Base-by-base conservation (phyloP, 2,329 filamentous ascomycete genomes). In the Cordyceps javanica region DNA sequence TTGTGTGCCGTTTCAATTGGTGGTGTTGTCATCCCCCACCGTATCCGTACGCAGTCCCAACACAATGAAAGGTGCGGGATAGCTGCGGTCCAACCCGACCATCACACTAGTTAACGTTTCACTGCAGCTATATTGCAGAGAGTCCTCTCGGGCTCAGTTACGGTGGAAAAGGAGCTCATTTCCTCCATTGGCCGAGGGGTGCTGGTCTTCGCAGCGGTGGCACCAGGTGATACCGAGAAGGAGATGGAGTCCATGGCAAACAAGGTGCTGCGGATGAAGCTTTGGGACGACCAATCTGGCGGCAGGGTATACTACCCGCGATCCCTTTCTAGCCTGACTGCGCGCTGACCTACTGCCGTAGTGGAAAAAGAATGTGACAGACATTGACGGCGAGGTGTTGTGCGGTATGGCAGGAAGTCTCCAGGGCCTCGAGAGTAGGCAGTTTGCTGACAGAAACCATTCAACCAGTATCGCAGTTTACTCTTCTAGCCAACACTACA, bases 101-200 rank as follows among this genome's bases (percentile, higher is more conserved):
- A 57, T 39, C 11, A 26, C 19, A 25, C 42, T 59, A n/a, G n/a
- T n/a, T n/a, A 60, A 70, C 64, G 60, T 60, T 32, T 19, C 48
- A 45, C 46, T 3, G 55, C 68, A 97, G 94, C 91, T 55, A 90
- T 99, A 60, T 77, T 97, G 55, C 94, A 99, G 74, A 85, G 94
- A 63, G 94, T 99, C 53, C 85, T 96, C 60, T 97, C 92, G 44
- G 93, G 93, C 60, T 97, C 93, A 8, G 94, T 99, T 66, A 94
- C 91, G 1, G 93, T 99, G 54, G 92, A 99, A 69, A 88, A 90
- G 68, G 82, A 96, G 69, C 76, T 96, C 30, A 83, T 99, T 46
- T 97, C 94, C 1, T 89, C 88, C 3, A 97, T 99, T 66, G 90
- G 91, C 60, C 90, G 88, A 72, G 94, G 94, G 30, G 76, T 99